Conservation (phyloP, 1,284 basidiomycete genomes). For the Leccinum pachyderme region DNA sequence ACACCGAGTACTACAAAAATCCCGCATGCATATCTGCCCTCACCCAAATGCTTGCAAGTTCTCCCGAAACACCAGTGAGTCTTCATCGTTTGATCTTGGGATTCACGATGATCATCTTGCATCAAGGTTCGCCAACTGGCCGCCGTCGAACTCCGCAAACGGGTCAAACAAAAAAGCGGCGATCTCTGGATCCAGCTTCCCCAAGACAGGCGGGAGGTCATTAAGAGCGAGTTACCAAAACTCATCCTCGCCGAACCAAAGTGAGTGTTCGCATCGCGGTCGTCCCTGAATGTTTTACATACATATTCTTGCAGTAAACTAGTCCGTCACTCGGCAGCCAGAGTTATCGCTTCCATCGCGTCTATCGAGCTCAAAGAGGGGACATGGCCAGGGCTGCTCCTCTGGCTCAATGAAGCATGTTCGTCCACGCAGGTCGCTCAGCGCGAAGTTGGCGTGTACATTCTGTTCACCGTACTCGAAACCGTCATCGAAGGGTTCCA, state of each 20-base stretch:
- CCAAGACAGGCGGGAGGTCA: conserved; percentile 72
- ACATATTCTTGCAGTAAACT: conserved; percentile 56
- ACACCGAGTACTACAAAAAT: conserved; percentile 90
- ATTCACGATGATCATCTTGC: conserved; percentile 8
- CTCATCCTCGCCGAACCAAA: conserved; percentile 77
- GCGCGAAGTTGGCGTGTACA: conserved; percentile 87
- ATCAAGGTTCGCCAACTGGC: conserved; percentile 91
- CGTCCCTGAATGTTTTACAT: conserved; percentile 2
- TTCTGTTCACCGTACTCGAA: conserved; percentile 91
- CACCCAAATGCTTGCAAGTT: conserved; percentile 84
- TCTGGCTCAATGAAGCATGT: conserved; percentile 84
- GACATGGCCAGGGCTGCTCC: conserved; percentile 87
- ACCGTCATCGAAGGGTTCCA: conserved; percentile 88
- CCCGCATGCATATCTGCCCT: conserved; percentile 90
- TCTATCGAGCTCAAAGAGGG: conserved; percentile 82
- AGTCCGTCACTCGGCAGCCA: conserved; percentile 87
- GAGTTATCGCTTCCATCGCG: conserved; percentile 93
- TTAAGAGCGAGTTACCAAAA: conserved; percentile 85
- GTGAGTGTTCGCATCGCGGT: conserved; percentile 44
- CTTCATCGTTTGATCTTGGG: conserved; percentile 9
- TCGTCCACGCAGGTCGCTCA: conserved; percentile 69
- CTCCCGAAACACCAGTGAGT: conserved; percentile 71
- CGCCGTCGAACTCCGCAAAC: conserved; percentile 97
- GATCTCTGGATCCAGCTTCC: conserved; percentile 82
- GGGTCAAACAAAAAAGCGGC: conserved; percentile 78